phyloP scores from a whole-genome alignment of 352 stramenopile genomes.

The Phytopythium chamaehyphon region DNA sequence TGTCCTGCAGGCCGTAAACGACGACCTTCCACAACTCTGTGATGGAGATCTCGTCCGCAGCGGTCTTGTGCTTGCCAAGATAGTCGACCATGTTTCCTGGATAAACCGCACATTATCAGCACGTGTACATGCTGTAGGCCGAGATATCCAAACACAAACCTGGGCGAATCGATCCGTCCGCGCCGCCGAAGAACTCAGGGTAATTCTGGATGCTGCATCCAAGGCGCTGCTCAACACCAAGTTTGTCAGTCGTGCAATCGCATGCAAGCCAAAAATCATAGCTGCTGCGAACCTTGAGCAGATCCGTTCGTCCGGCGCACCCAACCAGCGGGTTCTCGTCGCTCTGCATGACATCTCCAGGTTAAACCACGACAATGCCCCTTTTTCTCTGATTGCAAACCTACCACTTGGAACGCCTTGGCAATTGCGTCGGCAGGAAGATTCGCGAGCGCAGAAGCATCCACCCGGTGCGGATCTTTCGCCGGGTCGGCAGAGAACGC shows the following conservation, averaged over 20 bases:
- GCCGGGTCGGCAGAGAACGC: slow-evolving; percentile 58
- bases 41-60: slow-evolving; percentile 56
- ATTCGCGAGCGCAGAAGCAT: slow-evolving; percentile 52
- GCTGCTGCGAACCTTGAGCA: slow-evolving; percentile 46
- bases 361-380: slow-evolving; percentile 4
- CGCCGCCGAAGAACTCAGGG: slow-evolving; percentile 64
- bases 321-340: slow-evolving; percentile 72
- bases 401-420: slow-evolving; percentile 80
- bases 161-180: slow-evolving; percentile 36
- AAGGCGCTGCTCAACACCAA: slow-evolving; percentile 28
- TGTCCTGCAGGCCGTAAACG: slow-evolving; percentile 76
- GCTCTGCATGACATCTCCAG: slow-evolving; percentile 12
- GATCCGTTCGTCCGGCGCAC: slow-evolving; percentile 57
- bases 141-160: slow-evolving; percentile 7
- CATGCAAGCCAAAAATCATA: too few relatives aligned
- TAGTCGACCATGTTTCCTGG: slow-evolving; percentile 81
- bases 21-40: slow-evolving; percentile 74
- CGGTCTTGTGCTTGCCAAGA: slow-evolving; percentile 48
- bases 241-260: too few relatives aligned
- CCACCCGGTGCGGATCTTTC: slow-evolving; percentile 39
- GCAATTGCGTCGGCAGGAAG: slow-evolving; percentile 58
- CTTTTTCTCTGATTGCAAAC: slow-evolving; percentile 2
- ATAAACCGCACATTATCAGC: background rate
- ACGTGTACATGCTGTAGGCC: background rate
- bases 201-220: slow-evolving; percentile 66